These are phyloP conservation scores for Mycena vitilis DNA, from an alignment of 768 basidiomycete genomes.

Conservation along the genomic window DNA sequence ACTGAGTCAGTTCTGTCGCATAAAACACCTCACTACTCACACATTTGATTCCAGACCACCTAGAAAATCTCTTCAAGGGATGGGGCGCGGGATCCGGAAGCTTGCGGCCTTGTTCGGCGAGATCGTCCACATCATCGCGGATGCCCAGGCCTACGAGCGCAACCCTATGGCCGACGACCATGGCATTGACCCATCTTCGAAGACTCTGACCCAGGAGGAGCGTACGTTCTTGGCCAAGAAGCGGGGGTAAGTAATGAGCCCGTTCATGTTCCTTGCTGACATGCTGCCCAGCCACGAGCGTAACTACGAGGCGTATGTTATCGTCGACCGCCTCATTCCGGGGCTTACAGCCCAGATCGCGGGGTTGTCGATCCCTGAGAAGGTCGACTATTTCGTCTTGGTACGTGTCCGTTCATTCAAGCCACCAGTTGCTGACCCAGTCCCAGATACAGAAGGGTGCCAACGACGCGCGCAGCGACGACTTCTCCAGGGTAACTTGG, in stretches of 20 bases:
- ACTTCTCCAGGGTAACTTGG: not conserved
- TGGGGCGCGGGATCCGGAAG: conserved; percentile 11
- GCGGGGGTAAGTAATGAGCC: too few species aligned
- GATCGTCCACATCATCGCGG: conserved; percentile 3
- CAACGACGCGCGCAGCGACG: conserved; percentile 27
- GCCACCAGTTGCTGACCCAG: conserved; percentile 2
- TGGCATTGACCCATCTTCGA: too few species aligned
- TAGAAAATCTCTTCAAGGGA: too few species aligned
- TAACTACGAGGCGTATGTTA: conserved; percentile 2
- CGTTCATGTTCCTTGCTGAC: not conserved
- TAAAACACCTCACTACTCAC: too few species aligned
- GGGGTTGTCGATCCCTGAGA: not conserved
- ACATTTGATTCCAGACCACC: too few species aligned
- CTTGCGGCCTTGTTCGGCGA: conserved; percentile 22
- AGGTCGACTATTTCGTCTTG: conserved; percentile 2
- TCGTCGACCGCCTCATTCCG: conserved; percentile 9
- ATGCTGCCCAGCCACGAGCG: conserved; percentile 12
- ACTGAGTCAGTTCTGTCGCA: too few species aligned
- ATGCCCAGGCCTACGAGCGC: conserved; percentile 6
- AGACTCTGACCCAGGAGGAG: too few species aligned
- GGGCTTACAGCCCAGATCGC: not conserved
- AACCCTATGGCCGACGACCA: conserved; percentile 10
- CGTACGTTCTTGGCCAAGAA: too few species aligned
- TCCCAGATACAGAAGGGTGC: not conserved
- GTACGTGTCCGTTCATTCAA: not conserved